Percentiles rank a stretch among this genome's conserved stretches.
These are phyloP conservation scores for Aciculoconidium aculeatum DNA, from an alignment of 805 yeast species.

Conservation along the genomic window DNA sequence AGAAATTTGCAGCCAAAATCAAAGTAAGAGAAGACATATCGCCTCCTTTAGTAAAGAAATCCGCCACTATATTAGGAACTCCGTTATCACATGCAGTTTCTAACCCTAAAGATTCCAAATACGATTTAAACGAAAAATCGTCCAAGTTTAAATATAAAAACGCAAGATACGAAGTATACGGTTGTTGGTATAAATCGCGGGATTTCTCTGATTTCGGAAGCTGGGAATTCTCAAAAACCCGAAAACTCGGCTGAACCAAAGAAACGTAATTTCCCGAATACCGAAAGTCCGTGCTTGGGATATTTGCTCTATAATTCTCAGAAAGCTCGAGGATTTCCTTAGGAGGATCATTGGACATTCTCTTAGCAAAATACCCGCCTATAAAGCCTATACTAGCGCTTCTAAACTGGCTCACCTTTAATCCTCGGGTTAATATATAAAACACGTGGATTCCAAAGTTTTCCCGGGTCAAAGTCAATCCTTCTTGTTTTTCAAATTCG, in stretches of 20 bases:
- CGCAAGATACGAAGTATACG: constrained; percentile 20
- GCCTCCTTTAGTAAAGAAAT: constrained; percentile 16
- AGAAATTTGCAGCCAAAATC: constrained; percentile 26
- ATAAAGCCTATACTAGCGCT: constrained; percentile 32
- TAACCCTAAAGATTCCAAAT: constrained; percentile 18
- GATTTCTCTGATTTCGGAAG: not conserved
- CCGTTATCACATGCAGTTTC: constrained; percentile 11
- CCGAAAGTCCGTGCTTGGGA: no score
- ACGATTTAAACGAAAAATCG: constrained; percentile 19
- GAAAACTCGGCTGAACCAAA: no score
- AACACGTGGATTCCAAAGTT: constrained; percentile 51
- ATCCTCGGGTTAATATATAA: constrained; percentile 48
- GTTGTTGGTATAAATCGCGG: not conserved
- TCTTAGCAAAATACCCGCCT: no score
- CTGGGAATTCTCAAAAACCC: not conserved
- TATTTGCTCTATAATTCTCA: no score
- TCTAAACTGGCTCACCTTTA: constrained; percentile 51
- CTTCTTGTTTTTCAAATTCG: constrained; percentile 38
- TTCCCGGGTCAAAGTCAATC: constrained; percentile 31
- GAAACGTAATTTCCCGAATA: no score
- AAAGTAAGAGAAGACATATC: constrained; percentile 19
- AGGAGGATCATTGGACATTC: no score
- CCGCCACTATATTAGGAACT: constrained; percentile 25
- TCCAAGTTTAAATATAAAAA: constrained; percentile 26
- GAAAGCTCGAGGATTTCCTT: no score